Conservation (phyloP, 106 monocot genomes). For the Dioscorea dumetorum region DNA sequence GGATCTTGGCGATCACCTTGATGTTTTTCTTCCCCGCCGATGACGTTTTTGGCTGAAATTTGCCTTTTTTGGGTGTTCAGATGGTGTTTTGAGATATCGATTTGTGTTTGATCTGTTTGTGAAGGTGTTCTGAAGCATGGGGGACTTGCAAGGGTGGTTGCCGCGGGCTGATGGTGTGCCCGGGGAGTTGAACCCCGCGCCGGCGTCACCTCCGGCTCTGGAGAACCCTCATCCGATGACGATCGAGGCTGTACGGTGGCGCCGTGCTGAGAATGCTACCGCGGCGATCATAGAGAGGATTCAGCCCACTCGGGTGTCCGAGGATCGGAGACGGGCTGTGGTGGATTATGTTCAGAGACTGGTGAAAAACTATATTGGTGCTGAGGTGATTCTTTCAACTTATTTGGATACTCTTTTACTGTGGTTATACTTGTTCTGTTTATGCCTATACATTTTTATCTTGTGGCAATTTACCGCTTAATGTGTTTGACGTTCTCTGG, state of each 20-base stretch:
- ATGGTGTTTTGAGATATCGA: not conserved
- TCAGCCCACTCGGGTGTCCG: conserved; percentile 45
- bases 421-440: too few relatives aligned
- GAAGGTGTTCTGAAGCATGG: conserved; percentile 17
- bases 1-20: too few relatives aligned
- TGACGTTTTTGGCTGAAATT: conserved; percentile 2
- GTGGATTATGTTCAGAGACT: conserved; percentile 61
- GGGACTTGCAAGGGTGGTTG: conserved; percentile 34
- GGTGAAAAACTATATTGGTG: conserved; percentile 18
- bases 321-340: conserved; percentile 39
- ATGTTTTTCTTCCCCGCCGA: too few relatives aligned
- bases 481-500: too few relatives aligned
- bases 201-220: not conserved
- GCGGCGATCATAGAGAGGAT: conserved; percentile 33
- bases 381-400: conserved; percentile 32
- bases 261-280: conserved; percentile 31
- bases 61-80: not conserved
- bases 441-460: too few relatives aligned
- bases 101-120: not conserved
- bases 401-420: too few relatives aligned
- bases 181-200: conserved; percentile 7
- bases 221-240: conserved; percentile 20
- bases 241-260: conserved; percentile 29
- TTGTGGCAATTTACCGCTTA: too few relatives aligned
- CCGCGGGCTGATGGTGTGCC: not conserved